Base-by-base conservation (phyloP, 768 basidiomycete genomes). In the Lactifluus volemus region DNA sequence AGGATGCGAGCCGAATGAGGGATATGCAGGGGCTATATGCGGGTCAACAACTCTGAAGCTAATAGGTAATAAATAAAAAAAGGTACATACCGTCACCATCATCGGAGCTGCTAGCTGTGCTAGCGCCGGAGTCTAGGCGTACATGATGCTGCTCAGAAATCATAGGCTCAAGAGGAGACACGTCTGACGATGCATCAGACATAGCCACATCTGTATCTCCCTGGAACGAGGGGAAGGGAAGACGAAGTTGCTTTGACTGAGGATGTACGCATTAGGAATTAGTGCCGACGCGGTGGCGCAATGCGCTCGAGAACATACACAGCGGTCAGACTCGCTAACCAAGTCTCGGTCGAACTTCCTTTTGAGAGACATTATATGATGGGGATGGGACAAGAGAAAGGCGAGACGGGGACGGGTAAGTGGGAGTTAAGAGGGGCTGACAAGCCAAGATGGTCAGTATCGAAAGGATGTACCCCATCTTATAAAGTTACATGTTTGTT, bases 311-410 rank as follows among this genome's bases (percentile, higher is more conserved):
- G 63, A 32, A 69, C 68, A 17, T 60, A 71, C 70, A 39, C 59
- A 60, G 58, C 67, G 78, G 63, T 76, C 79, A 56, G 73, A 76
- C 63, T 76, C 75, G 67, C 83, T 83, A 60, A 81, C 80, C 19
- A 75, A 69, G 61, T 86, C 86, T 19, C 76, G 66, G 53, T 84
- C 82, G 54, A 87, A 77, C 76, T 92, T 92, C 71, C 89, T 81
- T 73, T 92, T 92, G 70, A 88, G 64, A 45, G 83, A 77, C 88
- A 89, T 91, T 54, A 65, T 63, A 66, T 55, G 64, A 54, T 57
- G 17, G 49, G 52, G 50, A 59, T 52, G 48, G 54, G 68, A 58
- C 55, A 45, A 41, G 38, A 64, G 56, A 58, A 30, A 50, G 36
- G 19, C 4, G 29, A 38, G 55, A 47, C 51, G 62, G 55, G 55